Base-by-base conservation (phyloP, 1,284 basidiomycete genomes). In the Ceraceosorus bombacis region DNA sequence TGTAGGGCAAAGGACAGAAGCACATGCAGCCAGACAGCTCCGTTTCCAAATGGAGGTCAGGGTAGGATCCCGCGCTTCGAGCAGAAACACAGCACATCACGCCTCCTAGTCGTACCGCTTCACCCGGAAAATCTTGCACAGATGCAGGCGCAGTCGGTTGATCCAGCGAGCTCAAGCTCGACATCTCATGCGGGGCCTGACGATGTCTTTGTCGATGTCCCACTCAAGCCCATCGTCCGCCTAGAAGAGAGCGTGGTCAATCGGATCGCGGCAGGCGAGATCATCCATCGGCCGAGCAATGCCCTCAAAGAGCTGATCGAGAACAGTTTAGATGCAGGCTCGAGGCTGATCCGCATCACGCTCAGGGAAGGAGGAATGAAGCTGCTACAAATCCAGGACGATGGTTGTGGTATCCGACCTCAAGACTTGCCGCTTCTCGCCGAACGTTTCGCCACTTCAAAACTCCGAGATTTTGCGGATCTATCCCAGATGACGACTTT, bases 321-420 rank as follows among this genome's bases (percentile, higher is more conserved):
- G 79, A 98, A 98, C 73, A 85, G 88, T 17, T 82, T 98, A 40
- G 95, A 98, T 80, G 95, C 95, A 0, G 88, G 89, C 1, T 82
- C 92, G 38, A 94, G 88, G 0, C 85, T 85, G 0, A 91, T 98
- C 72, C 86, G 87, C 53, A 82, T 98, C 57, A 89, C 86, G 0
- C 83, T 94, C 67, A 96, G 95, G 78, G 94, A 98, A 61, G 95
- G 95, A 1, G 95, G 95, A 0, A 81, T 98, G 80, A 98, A 95
- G 78, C 81, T 93, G 52, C 83, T 98, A 37, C 92, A 96, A 79
- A 95, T 98, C 57, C 89, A 92, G 71, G 95, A 99, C 77, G 96
- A 98, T 72, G 95, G 94, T 0, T 89, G 84, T 76, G 94, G 94
- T 1, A 95, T 99, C 69, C 83, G 87, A 51, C 90, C 91, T 68